Evolutionary conservation across 768 basidiomycete genomes (phyloP).

Genomic region (Neoboletus brunneissimus): DNA sequence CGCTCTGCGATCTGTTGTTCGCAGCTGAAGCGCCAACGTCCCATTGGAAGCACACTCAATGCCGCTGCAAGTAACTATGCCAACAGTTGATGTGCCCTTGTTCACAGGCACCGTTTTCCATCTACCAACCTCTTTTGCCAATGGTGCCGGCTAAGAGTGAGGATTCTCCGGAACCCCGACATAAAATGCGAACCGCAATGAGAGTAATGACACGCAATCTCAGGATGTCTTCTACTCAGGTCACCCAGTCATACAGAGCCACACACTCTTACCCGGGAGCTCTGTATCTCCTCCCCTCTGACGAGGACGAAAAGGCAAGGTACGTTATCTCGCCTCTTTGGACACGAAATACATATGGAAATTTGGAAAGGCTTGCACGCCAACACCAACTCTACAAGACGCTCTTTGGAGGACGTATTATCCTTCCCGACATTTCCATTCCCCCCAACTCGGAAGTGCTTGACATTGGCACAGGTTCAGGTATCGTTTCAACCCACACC

Average conservation of each 20-base stretch:
- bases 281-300: slow-evolving; percentile 23
- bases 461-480: slow-evolving; percentile 24
- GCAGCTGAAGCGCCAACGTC: not conserved
- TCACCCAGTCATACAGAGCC: slow-evolving; percentile 3
- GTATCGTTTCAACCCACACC: slow-evolving; percentile 1
- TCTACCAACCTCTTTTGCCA: no score
- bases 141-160: not conserved
- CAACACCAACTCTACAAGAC: slow-evolving; percentile 22
- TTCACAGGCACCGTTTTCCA: not conserved
- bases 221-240: not conserved
- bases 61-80: not conserved
- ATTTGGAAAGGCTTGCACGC: slow-evolving; percentile 5
- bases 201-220: not conserved
- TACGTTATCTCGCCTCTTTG: not conserved
- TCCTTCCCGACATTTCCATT: slow-evolving; percentile 13
- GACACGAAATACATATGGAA: not conserved
- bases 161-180: not conserved
- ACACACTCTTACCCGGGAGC: slow-evolving; percentile 17
- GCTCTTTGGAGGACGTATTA: slow-evolving; percentile 14
- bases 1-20: not conserved
- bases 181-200: not conserved
- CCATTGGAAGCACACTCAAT: not conserved
- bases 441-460: slow-evolving; percentile 12
- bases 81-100: not conserved
- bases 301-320: slow-evolving; percentile 19